phyloP scores from a whole-genome alignment of 2,329 filamentous ascomycete genomes.

The Karstenula rhodostoma region DNA sequence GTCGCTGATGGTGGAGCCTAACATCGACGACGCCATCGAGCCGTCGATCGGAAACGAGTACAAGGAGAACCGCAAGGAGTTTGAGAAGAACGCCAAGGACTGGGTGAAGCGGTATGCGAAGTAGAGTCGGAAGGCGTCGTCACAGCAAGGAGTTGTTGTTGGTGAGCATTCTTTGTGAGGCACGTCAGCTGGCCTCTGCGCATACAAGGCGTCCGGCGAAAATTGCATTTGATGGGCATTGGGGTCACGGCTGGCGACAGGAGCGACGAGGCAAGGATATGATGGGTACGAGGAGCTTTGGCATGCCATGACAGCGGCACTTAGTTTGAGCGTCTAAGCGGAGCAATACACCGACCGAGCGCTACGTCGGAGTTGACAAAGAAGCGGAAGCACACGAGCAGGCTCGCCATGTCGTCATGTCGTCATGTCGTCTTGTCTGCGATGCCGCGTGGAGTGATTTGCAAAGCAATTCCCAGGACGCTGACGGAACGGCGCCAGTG shows the following conservation, averaged over 20 bases:
- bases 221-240: slow-evolving; percentile 21
- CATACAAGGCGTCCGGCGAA: slow-evolving; percentile 46
- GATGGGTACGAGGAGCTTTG: background rate
- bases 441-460: background rate
- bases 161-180: slow-evolving; percentile 1
- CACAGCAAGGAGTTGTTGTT: background rate
- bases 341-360: slow-evolving; percentile 8
- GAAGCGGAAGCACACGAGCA: background rate
- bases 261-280: slow-evolving; percentile 12
- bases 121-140: slow-evolving; percentile 33
- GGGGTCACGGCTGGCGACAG: slow-evolving; percentile 1
- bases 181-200: slow-evolving; percentile 23
- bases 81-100: slow-evolving; percentile 76
- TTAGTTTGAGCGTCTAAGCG: slow-evolving; percentile 2
- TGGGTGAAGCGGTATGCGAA: slow-evolving; percentile 78
- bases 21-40: slow-evolving; percentile 90
- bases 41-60: slow-evolving; percentile 85
- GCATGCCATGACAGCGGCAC: slow-evolving; percentile 4
- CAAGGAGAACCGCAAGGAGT: slow-evolving; percentile 71
- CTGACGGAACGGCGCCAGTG: slow-evolving; percentile 15
- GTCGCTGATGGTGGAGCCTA: slow-evolving; percentile 78
- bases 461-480: slow-evolving; percentile 9
- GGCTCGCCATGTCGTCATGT: slow-evolving; percentile 5
- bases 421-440: slow-evolving; percentile 6
- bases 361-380: slow-evolving; percentile 6